Percentiles rank a stretch among this genome's conserved stretches.
Evolutionary conservation across 805 yeast genomes (phyloP).

Genomic region (Cyberlindnera euphorbiiphila): DNA sequence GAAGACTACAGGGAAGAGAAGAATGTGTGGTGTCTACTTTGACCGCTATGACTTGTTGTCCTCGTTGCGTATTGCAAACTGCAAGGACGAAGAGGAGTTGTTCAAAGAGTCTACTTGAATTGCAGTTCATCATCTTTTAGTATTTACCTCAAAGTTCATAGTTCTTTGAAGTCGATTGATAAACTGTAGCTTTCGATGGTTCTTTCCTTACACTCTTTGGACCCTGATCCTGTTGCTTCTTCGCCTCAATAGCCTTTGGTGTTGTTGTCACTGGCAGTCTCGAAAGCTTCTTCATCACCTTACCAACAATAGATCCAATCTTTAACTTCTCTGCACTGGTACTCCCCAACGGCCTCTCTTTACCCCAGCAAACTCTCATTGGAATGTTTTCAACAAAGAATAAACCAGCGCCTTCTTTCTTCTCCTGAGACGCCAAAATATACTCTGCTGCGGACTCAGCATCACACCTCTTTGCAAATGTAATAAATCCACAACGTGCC

Average conservation of each 20-base stretch:
- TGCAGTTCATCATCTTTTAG: too few relatives aligned
- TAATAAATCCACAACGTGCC: slow-evolving; percentile 62
- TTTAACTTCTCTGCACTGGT: slow-evolving; percentile 43
- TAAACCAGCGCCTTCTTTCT: slow-evolving; percentile 29
- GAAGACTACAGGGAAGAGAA: slow-evolving; percentile 60
- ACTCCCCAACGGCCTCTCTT: slow-evolving; percentile 38
- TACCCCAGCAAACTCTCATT: slow-evolving; percentile 54
- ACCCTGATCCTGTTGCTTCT: not conserved
- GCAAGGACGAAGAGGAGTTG: slow-evolving; percentile 43
- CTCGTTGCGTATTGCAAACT: slow-evolving; percentile 40
- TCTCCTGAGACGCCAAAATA: slow-evolving; percentile 9
- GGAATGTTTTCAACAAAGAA: slow-evolving; percentile 39
- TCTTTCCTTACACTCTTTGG: slow-evolving; percentile 4
- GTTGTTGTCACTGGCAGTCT: not conserved
- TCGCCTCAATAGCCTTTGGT: not conserved
- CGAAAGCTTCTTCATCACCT: slow-evolving; percentile 46
- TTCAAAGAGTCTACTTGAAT: slow-evolving; percentile 26
- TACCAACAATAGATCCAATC: slow-evolving; percentile 45
- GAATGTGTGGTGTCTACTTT: slow-evolving; percentile 71
- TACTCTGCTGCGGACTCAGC: slow-evolving; percentile 46
- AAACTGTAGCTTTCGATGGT: not conserved
- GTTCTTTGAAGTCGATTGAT: slow-evolving; percentile 6
- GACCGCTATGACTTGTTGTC: slow-evolving; percentile 64
- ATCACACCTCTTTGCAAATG: slow-evolving; percentile 42
- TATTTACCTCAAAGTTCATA: slow-evolving; percentile 5